Base-by-base conservation (phyloP, 2,329 filamentous ascomycete genomes). In the Ophiostoma angusticollis region DNA sequence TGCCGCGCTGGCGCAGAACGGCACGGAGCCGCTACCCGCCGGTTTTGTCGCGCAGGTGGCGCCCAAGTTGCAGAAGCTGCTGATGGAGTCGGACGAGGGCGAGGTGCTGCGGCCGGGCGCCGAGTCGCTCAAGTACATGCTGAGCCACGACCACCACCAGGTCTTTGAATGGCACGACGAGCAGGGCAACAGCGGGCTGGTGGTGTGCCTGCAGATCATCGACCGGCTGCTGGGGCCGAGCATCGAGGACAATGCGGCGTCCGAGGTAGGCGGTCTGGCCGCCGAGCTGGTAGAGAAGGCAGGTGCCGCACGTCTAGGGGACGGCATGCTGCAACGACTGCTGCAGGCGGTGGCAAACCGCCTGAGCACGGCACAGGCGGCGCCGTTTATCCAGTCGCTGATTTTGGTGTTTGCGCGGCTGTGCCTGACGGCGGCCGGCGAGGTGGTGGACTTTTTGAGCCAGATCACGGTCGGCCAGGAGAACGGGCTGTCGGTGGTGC, bases 231-330 rank as follows among this genome's bases (percentile, higher is more conserved):
- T 98, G 22, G 80, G 83, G 3, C 80, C 84, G 1, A 62, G 71
- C 2, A 80, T 96, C n/a, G 83, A 93, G 52, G 91, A 98, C 52
- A 85, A 89, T 52, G 84, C 86, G 14, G 91, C 89, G 5, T 84
- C 86, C n/a, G 89, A 98, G 62, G 87, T 98, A 31, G 91, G 91
- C 49, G 85, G 86, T 13, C 73, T 98, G 47, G 91, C 91, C 5
- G 89, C 89, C 2, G 87, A 94, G 59, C 68, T 98, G 21, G 91
- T 98, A 1, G 89, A 96, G 60, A 94, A 91, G 61, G 91, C 89
- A 37, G 91, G 91, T 9, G 79, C 86, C 27, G 87, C 94, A 55
- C 77, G 84, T 39, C 75, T 98, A 9, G 91, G 91, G 0, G 87
- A 87, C 9, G 95, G 85, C 56, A 69, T 98, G 19, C 78, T 84